These are phyloP conservation scores for Castanea mollissima DNA, from an alignment of 306 rosid genomes.

Conservation along the genomic window DNA sequence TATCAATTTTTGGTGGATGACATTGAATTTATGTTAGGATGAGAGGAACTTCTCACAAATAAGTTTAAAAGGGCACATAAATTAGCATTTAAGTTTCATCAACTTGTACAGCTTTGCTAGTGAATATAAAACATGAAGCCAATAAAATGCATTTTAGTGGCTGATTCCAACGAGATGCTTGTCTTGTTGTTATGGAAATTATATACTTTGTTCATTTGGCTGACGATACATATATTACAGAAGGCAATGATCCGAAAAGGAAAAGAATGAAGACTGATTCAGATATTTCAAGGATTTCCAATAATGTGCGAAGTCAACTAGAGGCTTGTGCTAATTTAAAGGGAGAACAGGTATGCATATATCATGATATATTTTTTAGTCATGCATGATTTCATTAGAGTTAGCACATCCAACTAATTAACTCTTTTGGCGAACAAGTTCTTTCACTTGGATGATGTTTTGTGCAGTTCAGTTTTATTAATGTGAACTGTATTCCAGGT, in stretches of 20 bases:
- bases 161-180: slow-evolving; percentile 5
- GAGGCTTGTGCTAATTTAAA: slow-evolving; percentile 76
- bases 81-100: slow-evolving; percentile 5
- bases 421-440: slow-evolving; percentile 1
- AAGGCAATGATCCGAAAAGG: slow-evolving; percentile 84
- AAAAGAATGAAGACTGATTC: slow-evolving; percentile 82
- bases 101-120: background rate
- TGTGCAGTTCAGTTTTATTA: slow-evolving; percentile 19
- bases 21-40: background rate
- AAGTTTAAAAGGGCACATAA: slow-evolving; percentile 2
- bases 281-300: slow-evolving; percentile 66
- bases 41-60: slow-evolving; percentile 3
- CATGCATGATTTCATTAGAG: background rate
- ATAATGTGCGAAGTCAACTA: slow-evolving; percentile 61
- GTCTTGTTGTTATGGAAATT: slow-evolving; percentile 10
- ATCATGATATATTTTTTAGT: background rate
- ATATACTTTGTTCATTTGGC: slow-evolving; percentile 18
- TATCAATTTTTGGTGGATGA: slow-evolving; percentile 21
- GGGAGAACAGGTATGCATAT: slow-evolving; percentile 75
- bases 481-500: slow-evolving; percentile 53
- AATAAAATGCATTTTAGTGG: slow-evolving; percentile 8
- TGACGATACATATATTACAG: slow-evolving; percentile 50
- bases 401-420: background rate
- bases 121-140: background rate
- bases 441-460: background rate